Evolutionary conservation across 2,329 filamentous ascomycete genomes (phyloP), one percentile per base, ranked within the genome.

Genomic region (Fusarium sp.): DNA sequence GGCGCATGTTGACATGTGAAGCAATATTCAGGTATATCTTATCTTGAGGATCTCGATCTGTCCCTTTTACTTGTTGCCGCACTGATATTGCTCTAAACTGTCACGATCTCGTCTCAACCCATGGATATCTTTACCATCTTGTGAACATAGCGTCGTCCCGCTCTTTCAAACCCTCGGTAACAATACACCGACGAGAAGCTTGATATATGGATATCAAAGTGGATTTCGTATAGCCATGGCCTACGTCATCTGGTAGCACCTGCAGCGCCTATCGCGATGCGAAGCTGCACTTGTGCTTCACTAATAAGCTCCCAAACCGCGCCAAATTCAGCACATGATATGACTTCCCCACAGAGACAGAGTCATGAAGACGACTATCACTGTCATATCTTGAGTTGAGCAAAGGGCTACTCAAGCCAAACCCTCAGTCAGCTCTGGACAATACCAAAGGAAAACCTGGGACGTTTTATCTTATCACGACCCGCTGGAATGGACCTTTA

Each of bases 191-290:
- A 59, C 53, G 47, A 22, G 54, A 65, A 65, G 62, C 53, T 65
- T 65, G 62, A 65, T 59, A 24, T 26, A 26, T 44, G 40, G 40
- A 61, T 54, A 47, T 47, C 46, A 39, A 14, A 40, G 62, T 65
- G 62, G 62, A 65, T 54, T 65, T 28, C 21, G n/a, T 17, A 49
- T 49, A 49, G 56, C 54, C 59, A 26, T 44, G 68, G 54, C 62
- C 65, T 75, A 75, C 73, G 73, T 75, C 73, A 75, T 73, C 61
- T 24, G 46, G 67, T 72, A 73, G 65, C 62, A 51, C 60, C 43
- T 56, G 47, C 64, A 57, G 49, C 67, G 64, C 63, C 58, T 60
- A 70, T 70, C 63, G 55, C 59, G 59, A 65, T 65, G 14, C 55
- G 62, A 65, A 52, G 55, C 58, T 68, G 58, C 58, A 69, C 22